Percentiles rank a stretch among this genome's conserved stretches.
Evolutionary conservation across 2,329 filamentous ascomycete genomes (phyloP).

Genomic region (Fusarium ramigenum): DNA sequence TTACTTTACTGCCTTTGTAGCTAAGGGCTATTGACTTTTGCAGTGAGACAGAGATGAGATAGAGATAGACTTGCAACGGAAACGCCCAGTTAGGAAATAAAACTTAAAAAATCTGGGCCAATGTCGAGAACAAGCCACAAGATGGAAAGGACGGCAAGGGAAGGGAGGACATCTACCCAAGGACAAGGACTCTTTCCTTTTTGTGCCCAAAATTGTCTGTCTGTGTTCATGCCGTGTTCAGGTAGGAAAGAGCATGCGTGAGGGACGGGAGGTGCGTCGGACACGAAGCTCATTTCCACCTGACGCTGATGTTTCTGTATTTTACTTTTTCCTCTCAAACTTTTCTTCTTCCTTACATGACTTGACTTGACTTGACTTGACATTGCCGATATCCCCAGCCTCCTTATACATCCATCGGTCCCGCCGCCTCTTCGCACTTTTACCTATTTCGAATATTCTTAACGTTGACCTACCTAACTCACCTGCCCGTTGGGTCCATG

Average conservation of each 20-base stretch:
- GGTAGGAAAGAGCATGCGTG: constrained; percentile 13
- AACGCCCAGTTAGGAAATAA: constrained; percentile 16
- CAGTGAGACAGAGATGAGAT: background rate
- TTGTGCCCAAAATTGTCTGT: background rate
- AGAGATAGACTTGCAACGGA: constrained; percentile 12
- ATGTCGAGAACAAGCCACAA: background rate
- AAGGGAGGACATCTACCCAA: background rate
- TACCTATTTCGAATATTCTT: constrained; percentile 7
- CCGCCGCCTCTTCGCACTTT: constrained; percentile 27
- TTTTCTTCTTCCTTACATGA: constrained; percentile 2
- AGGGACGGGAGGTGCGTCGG: background rate
- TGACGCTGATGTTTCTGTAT: constrained; percentile 13
- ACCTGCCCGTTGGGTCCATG: background rate
- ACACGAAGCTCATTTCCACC: constrained; percentile 33
- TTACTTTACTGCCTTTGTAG: background rate
- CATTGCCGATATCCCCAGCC: constrained; percentile 12
- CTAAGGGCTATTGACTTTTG: background rate
- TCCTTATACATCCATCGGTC: constrained; percentile 6
- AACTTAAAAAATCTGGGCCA: background rate
- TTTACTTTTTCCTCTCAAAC: constrained; percentile 22
- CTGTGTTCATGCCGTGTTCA: background rate
- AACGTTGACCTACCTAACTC: background rate
- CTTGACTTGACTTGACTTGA: background rate
- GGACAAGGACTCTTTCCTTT: constrained; percentile 7
- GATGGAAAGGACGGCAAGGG: background rate